These are phyloP conservation scores for Cardamine resedifolia DNA, from an alignment of 345 rosid genomes.

Conservation along the genomic window DNA sequence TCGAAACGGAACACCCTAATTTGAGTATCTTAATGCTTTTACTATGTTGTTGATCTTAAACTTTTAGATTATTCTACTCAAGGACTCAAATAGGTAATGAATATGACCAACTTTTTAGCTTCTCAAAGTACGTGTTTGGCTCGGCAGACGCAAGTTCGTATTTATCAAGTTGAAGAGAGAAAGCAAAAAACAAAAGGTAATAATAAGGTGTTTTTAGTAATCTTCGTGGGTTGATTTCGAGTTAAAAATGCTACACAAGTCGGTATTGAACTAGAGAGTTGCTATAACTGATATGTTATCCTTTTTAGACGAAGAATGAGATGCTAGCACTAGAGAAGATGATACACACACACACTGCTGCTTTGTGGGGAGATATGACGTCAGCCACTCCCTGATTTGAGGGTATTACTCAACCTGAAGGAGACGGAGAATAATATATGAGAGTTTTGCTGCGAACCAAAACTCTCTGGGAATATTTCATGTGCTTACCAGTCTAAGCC, in stretches of 20 bases:
- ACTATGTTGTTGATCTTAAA: no score
- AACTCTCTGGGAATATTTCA: not conserved
- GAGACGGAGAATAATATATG: not conserved
- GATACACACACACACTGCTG: conserved; percentile 19
- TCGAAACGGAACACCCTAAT: no score
- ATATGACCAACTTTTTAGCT: no score
- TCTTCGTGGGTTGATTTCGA: not conserved
- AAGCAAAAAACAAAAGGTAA: not conserved
- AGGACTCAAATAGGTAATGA: no score
- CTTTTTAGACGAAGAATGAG: conserved; percentile 6
- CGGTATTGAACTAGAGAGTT: not conserved
- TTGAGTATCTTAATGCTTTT: no score
- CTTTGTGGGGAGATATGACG: not conserved
- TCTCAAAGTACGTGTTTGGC: no score
- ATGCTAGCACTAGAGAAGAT: conserved; percentile 1
- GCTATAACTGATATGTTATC: not conserved
- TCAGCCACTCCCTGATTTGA: conserved; percentile 31
- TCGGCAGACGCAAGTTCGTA: not conserved
- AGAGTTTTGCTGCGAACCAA: not conserved
- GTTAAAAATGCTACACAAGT: not conserved
- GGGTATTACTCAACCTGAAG: conserved; percentile 29
- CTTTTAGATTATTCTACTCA: no score
- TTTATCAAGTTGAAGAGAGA: not conserved
- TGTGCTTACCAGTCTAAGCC: conserved; percentile 52
- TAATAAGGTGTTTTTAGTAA: not conserved